Evolutionary conservation across 2,329 filamentous ascomycete species (phyloP).

Genomic region (Salinomyces thailandicus): DNA sequence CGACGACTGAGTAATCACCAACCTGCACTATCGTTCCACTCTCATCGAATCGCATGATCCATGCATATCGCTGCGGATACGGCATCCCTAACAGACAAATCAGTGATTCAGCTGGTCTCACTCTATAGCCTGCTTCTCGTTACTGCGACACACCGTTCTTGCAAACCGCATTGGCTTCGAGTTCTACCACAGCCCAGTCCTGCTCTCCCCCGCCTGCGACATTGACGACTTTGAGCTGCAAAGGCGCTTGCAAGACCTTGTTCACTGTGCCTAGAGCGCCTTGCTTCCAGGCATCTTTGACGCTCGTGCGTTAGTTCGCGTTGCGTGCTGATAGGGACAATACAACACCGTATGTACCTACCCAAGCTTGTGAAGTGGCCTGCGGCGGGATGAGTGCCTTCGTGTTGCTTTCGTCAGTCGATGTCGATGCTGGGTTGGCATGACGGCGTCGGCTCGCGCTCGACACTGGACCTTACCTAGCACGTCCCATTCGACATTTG

Average conservation of each 20-base stretch:
- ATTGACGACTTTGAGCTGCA: conserved; percentile 18
- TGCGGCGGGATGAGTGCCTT: conserved; percentile 18
- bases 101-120: no score
- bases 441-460: no score
- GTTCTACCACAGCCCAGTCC: conserved; percentile 20
- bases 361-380: conserved; percentile 17
- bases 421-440: no score
- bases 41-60: conserved; percentile 19
- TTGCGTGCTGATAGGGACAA: neutral
- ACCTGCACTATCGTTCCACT: conserved; percentile 19
- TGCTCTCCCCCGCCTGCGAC: conserved; percentile 18
- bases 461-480: conserved; percentile 10
- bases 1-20: neutral
- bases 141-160: conserved; percentile 21
- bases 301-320: no score
- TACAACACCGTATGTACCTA: conserved; percentile 4
- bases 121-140: no score
- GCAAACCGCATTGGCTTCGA: conserved; percentile 19
- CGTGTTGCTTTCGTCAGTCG: no score
- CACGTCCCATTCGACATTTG: conserved; percentile 21
- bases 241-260: conserved; percentile 12
- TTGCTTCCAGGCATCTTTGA: conserved; percentile 19
- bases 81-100: conserved; percentile 13
- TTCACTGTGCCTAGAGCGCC: conserved; percentile 18
- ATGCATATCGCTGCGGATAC: conserved; percentile 21